Evolutionary conservation across 1,139 yeast genomes (phyloP).

Genomic region (Taphrina betulina): DNA sequence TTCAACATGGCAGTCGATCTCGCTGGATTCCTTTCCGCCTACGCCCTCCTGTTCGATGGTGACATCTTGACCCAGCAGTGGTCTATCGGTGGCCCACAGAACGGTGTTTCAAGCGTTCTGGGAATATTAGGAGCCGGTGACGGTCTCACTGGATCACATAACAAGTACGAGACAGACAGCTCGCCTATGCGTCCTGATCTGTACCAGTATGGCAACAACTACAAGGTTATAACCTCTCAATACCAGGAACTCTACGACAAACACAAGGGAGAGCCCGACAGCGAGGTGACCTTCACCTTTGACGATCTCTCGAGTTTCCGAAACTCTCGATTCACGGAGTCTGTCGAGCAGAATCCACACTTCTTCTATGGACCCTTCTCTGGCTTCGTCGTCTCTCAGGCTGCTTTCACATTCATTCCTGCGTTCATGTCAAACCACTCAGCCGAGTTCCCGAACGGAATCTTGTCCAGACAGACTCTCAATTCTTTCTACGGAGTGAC

Average conservation of each 20-base stretch:
- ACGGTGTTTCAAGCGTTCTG: not conserved
- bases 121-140: not conserved
- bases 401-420: conserved; percentile 30
- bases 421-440: conserved; percentile 33
- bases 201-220: conserved; percentile 30
- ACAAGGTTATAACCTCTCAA: conserved; percentile 13
- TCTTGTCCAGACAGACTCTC: conserved; percentile 24
- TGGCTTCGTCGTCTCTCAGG: conserved; percentile 24
- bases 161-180: conserved; percentile 32
- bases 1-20: conserved; percentile 30
- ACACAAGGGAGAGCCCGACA: conserved; percentile 11
- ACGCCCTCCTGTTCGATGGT: conserved; percentile 19
- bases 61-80: conserved; percentile 16
- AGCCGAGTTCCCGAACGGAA: conserved; percentile 32
- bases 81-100: conserved; percentile 29
- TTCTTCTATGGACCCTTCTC: conserved; percentile 29
- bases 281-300: conserved; percentile 11
- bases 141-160: conserved; percentile 30
- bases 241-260: conserved; percentile 20
- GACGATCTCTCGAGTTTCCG: conserved; percentile 18
- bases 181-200: conserved; percentile 29
- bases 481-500: conserved; percentile 26
- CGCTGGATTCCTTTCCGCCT: conserved; percentile 21
- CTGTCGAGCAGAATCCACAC: conserved; percentile 14
- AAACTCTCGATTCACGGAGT: conserved; percentile 19